These are phyloP conservation scores for Chloropicon primus DNA, from an alignment of 139 green algal genomes.

Conservation along the genomic window DNA sequence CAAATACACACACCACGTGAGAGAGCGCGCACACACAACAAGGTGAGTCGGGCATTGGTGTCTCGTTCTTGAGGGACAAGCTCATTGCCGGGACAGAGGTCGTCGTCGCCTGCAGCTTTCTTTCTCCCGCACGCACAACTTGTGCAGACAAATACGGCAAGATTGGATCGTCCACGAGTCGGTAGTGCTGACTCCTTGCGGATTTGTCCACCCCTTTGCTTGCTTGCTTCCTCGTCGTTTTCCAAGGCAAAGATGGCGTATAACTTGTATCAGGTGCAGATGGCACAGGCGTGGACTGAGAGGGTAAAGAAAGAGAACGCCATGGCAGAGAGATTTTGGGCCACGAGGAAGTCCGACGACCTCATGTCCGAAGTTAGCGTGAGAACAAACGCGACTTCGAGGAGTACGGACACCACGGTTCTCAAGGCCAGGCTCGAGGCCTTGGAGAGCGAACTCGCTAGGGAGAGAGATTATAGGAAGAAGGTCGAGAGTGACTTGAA, in stretches of 20 bases:
- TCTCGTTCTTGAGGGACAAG: no score
- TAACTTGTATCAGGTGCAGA: conserved; percentile 37
- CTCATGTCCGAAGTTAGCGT: not conserved
- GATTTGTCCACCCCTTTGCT: no score
- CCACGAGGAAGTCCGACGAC: not conserved
- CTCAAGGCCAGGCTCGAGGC: conserved; percentile 13
- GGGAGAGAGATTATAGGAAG: conserved; percentile 6
- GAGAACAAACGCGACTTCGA: not conserved
- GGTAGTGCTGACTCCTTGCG: no score
- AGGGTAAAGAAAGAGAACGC: conserved; percentile 28
- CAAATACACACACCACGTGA: no score
- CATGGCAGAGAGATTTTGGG: conserved; percentile 29
- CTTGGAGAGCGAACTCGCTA: conserved; percentile 15
- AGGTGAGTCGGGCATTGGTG: no score
- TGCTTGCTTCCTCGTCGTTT: no score
- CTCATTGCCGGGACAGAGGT: no score
- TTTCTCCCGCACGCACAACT: no score
- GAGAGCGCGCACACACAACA: no score
- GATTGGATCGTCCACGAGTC: no score
- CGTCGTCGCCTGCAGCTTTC: no score
- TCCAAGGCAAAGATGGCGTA: conserved; percentile 35
- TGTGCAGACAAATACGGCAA: no score
- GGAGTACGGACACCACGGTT: not conserved
- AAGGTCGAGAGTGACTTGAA: not conserved
- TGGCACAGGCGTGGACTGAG: conserved; percentile 29